A percentile compares a stretch with the other conserved stretches of the same genome.
Conservation (phyloP, 257 asterid genomes). For the Linderniella brevidens region DNA sequence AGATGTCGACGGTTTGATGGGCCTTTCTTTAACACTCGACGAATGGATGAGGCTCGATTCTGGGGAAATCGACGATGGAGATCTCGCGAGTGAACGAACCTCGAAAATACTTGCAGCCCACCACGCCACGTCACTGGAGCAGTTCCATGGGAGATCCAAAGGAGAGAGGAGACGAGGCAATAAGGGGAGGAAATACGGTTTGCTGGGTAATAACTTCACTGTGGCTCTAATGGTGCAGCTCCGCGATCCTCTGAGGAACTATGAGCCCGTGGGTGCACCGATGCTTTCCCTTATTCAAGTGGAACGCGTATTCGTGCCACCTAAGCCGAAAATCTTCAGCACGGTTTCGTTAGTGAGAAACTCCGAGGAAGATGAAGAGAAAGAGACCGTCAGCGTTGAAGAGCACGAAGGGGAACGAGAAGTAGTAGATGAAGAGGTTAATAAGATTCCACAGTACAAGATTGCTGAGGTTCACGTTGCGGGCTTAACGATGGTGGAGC, state of each 20-base stretch:
- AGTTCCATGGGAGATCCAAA: slow-evolving; percentile 47
- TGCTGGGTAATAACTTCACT: slow-evolving; percentile 80
- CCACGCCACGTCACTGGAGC: slow-evolving; percentile 58
- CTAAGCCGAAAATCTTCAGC: slow-evolving; percentile 62
- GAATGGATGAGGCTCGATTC: slow-evolving; percentile 97
- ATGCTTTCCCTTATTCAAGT: slow-evolving; percentile 97
- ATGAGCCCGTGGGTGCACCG: slow-evolving; percentile 85
- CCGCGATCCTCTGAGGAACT: slow-evolving; percentile 81
- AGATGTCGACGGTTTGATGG: slow-evolving; percentile 81
- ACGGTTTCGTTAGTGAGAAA: slow-evolving; percentile 32
- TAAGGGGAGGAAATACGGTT: slow-evolving; percentile 47
- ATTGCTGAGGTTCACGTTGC: slow-evolving; percentile 75
- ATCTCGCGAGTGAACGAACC: slow-evolving; percentile 52
- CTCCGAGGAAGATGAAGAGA: slow-evolving; percentile 24
- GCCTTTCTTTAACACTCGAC: slow-evolving; percentile 73
- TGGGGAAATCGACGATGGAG: slow-evolving; percentile 67
- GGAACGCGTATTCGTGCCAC: slow-evolving; percentile 80
- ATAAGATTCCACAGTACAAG: slow-evolving; percentile 47
- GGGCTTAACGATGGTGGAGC: slow-evolving; percentile 56
- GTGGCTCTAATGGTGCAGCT: slow-evolving; percentile 94
- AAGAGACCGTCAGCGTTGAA: slow-evolving; percentile 9
- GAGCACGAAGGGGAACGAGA: slow-evolving; percentile 19
- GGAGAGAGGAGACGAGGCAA: slow-evolving; percentile 65
- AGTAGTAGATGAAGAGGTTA: slow-evolving; percentile 38
- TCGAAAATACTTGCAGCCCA: slow-evolving; percentile 81